Evolutionary conservation across 1,284 basidiomycete species (phyloP), one percentile per base, ranked within the genome.

Genomic region (Laetiporus sulphureus): DNA sequence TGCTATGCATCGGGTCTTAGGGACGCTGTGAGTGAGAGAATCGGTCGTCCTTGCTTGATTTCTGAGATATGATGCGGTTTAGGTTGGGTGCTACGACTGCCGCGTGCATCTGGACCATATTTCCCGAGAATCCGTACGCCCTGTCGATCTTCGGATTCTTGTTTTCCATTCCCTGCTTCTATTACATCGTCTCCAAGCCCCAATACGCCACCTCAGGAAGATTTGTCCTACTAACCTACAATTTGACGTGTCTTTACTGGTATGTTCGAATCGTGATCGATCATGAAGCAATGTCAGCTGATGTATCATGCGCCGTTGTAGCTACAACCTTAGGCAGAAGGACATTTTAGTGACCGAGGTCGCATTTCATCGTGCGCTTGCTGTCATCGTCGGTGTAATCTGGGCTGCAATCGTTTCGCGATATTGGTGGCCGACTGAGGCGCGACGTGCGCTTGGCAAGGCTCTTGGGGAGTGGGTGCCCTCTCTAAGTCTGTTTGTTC

Each of bases 371-470:
- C 83, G 94, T 40, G 83, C 84, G 0, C 57, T 84, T 3, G 77
- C 91, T 18, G 94, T 99, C n/a, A 83, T 77, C 0, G 73, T 79
- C 5, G 94, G 94, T 12, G 91, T 95, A 0, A 60, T 94, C 1
- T 98, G 90, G 86, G 93, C 92, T 0, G 77, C 83, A 2, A 63
- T 96, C 21, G 80, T 97, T 11, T 93, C 90, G 5, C 73, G 90
- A 36, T 84, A 87, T 49, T 91, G 93, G 82, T 98, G 94, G 93
- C 94, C 95, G 1, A 79, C 89, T 16, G 94, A 96, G 58, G 94
- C 94, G 1, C 70, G 94, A 40, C 71, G 87, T 22, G 93, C 97
- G 63, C 69, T 99, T 2, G 79, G 85, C 30, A 80, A 81, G 46
- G 86, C 80, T 0, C 71, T 97, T 3, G 85, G 90, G 64, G 91